Base-by-base conservation (phyloP, 1,284 basidiomycete species). In the Earliella scabrosa region DNA sequence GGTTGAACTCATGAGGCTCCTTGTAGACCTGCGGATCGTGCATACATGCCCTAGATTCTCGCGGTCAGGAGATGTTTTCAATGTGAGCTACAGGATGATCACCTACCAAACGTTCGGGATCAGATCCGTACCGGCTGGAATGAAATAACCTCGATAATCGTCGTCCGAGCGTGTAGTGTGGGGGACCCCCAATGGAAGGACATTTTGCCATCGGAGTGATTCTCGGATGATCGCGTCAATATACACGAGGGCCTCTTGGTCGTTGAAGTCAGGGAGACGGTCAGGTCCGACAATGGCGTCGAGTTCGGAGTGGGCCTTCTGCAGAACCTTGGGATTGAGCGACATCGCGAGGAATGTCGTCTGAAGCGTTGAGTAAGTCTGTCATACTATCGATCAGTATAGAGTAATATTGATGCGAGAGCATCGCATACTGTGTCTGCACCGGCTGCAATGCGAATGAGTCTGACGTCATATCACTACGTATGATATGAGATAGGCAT, bases 301-400 rank as follows among this genome's bases (percentile, higher is more conserved):
- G n/a, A 73, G 56, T 53, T 75, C 71, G 1, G 54, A 52, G 24
- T 73, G 72, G 1, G 68, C 67, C 32, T 59, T 63, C 21, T 50
- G 35, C 44, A 64, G 60, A 4, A 73, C 65, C 6, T 75, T 72
- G 0, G 73, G 77, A 45, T 73, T 61, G 20, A 70, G 61, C 0
- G 71, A 49, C 68, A 75, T 68, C 1, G 71, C 66, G 16, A 76
- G 61, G 54, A 75, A 68, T 52, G 75, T 72, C 45, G 44, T 41
- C 56, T 63, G 6, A 10, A 69, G 44, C 0, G 61, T 60, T n/a
- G 71, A 70, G 27, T 62, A 60, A 3, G 45, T 58, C 59, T 57
- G 18, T n/a, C 21, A 36, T 14, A 34, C 10, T 6, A 14, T n/a
- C 21, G 11, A 10, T 34, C 9, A 34, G n/a, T 20, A 21, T 20